A percentile compares a stretch with the other conserved stretches of the same genome.
Conservation (phyloP, 2,329 filamentous ascomycete species). For the Sporothrix luriei region DNA sequence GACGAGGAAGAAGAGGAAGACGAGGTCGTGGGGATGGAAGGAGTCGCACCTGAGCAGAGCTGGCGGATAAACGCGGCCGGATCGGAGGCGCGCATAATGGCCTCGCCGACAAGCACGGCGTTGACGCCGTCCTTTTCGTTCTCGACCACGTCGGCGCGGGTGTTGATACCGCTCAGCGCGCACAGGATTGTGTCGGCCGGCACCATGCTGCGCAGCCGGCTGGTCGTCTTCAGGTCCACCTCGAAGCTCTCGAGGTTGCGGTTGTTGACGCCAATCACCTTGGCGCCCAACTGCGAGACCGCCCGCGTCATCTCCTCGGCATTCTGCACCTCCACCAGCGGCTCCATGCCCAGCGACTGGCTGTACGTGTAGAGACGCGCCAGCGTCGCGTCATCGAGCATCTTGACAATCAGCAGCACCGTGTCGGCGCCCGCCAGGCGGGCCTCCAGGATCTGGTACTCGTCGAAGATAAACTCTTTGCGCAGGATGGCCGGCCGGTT, state of each 20-base stretch:
- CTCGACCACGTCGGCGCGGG: constrained; percentile 80
- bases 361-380: constrained; percentile 86
- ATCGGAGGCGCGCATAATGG: constrained; percentile 88
- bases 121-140: constrained; percentile 89
- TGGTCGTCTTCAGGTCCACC: constrained; percentile 91
- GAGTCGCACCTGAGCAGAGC: constrained; percentile 66
- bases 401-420: constrained; percentile 94
- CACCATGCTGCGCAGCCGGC: constrained; percentile 82
- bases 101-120: constrained; percentile 91
- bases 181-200: constrained; percentile 85
- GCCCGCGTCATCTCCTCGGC: constrained; percentile 89
- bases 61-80: constrained; percentile 80
- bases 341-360: constrained; percentile 90
- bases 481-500: constrained; percentile 89
- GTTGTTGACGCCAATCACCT: constrained; percentile 97
- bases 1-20: constrained; percentile 2
- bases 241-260: constrained; percentile 95
- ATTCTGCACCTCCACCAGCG: constrained; percentile 94
- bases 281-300: constrained; percentile 77
- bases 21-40: constrained; percentile 7
- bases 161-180: constrained; percentile 91
- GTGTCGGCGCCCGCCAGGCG: constrained; percentile 82
- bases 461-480: constrained; percentile 97
- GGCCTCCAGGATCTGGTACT: constrained; percentile 96
- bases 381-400: constrained; percentile 78